A percentile compares a stretch with the other conserved stretches of the same genome.
phyloP scores from a whole-genome alignment of 371 early-diverging fungal species.

The Lichtheimia ornata region DNA sequence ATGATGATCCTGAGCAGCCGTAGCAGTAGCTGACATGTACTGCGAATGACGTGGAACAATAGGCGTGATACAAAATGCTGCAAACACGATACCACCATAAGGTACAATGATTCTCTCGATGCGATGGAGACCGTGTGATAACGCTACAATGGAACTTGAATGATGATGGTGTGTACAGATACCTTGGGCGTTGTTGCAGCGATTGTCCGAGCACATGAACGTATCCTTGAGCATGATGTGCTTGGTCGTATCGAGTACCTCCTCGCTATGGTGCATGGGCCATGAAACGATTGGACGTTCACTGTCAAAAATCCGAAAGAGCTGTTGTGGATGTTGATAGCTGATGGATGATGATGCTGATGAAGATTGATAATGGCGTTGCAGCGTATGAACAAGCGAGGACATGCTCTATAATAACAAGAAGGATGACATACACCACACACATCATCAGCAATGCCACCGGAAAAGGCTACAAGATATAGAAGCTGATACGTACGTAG shows the following conservation, averaged over 20 bases:
- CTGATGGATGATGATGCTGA: background rate
- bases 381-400: background rate
- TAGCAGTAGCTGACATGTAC: background rate
- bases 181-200: constrained; percentile 5
- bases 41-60: background rate
- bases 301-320: constrained; percentile 14
- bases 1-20: background rate
- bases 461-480: background rate
- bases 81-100: constrained; percentile 34
- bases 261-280: constrained; percentile 6
- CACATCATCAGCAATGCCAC: background rate
- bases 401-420: background rate
- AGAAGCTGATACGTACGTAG: background rate
- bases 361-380: background rate
- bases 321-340: background rate
- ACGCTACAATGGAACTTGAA: constrained; percentile 19
- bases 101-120: constrained; percentile 38
- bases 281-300: constrained; percentile 11
- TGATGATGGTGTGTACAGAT: constrained; percentile 32
- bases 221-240: background rate
- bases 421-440: background rate
- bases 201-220: background rate
- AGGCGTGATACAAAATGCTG: constrained; percentile 25
- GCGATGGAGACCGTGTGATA: constrained; percentile 20
- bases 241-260: background rate